Conservation (phyloP, 495 filamentous ascomycete genomes). For the Aspergillus coremiiformis region DNA sequence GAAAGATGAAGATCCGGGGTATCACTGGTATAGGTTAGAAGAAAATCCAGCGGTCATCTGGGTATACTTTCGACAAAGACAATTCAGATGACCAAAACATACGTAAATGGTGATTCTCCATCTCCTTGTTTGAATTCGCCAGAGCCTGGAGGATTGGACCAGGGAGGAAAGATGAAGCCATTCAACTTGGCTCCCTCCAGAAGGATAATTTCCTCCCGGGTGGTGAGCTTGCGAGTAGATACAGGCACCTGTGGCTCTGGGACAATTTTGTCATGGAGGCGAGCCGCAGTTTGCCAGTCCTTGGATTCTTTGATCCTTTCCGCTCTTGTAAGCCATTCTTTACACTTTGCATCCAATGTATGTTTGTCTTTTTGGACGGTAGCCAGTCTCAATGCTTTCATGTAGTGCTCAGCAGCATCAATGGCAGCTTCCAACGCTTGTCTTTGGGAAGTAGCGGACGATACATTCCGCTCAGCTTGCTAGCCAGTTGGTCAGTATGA, state of each 20-base stretch:
- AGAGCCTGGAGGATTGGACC: slow-evolving; percentile 52
- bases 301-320: slow-evolving; percentile 60
- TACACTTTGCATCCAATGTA: slow-evolving; percentile 55
- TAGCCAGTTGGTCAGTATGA: slow-evolving; percentile 30
- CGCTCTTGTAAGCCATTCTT: slow-evolving; percentile 56
- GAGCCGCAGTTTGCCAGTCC: slow-evolving; percentile 29
- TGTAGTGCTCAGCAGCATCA: slow-evolving; percentile 66
- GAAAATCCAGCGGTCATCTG: slow-evolving; percentile 3
- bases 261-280: slow-evolving; percentile 10
- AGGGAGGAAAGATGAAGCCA: slow-evolving; percentile 74
- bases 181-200: slow-evolving; percentile 71
- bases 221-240: slow-evolving; percentile 57
- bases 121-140: slow-evolving; percentile 44
- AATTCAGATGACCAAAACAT: slow-evolving; percentile 21
- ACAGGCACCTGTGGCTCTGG: slow-evolving; percentile 23
- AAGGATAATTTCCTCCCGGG: slow-evolving; percentile 70
- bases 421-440: slow-evolving; percentile 68
- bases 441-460: slow-evolving; percentile 48
- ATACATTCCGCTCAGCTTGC: slow-evolving; percentile 55
- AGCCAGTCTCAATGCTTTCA: slow-evolving; percentile 58
- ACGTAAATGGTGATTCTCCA: slow-evolving; percentile 45
- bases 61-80: not conserved
- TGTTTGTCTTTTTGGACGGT: slow-evolving; percentile 46
- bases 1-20: slow-evolving; percentile 62
- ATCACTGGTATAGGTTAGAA: slow-evolving; percentile 53